Percentiles rank a stretch among this genome's conserved stretches.
Conservation (phyloP, 73 alveolate genomes). For the Chromera velia region DNA sequence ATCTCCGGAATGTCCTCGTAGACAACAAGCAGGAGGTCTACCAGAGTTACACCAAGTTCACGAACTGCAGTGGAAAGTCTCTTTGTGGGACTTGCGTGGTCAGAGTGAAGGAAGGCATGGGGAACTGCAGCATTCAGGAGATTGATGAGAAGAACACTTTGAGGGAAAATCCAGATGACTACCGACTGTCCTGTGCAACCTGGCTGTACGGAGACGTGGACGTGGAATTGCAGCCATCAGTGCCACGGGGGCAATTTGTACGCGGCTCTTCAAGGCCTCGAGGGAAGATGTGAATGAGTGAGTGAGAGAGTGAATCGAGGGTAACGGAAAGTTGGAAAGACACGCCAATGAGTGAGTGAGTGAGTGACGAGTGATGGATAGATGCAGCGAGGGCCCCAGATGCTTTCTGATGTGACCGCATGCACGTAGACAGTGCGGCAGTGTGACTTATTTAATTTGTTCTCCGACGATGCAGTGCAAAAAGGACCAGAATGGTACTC, state of each 20-base stretch:
- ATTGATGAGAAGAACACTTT: not conserved
- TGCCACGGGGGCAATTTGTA: not conserved
- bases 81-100: not conserved
- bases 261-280: not conserved
- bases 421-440: no score
- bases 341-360: no score
- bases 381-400: no score
- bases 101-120: not conserved
- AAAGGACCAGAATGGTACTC: no score
- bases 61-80: not conserved
- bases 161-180: not conserved
- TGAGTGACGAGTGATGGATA: no score
- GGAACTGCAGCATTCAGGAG: not conserved
- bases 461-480: no score
- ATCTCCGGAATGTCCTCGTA: not conserved
- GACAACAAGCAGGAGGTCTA: not conserved
- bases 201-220: not conserved
- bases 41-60: not conserved
- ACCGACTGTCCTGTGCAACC: not conserved
- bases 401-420: no score
- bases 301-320: no score
- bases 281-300: not conserved
- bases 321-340: no score
- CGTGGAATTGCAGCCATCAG: not conserved
- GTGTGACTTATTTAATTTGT: no score